phyloP scores from a whole-genome alignment of 495 filamentous ascomycete species.

The Apodospora peruviana region DNA sequence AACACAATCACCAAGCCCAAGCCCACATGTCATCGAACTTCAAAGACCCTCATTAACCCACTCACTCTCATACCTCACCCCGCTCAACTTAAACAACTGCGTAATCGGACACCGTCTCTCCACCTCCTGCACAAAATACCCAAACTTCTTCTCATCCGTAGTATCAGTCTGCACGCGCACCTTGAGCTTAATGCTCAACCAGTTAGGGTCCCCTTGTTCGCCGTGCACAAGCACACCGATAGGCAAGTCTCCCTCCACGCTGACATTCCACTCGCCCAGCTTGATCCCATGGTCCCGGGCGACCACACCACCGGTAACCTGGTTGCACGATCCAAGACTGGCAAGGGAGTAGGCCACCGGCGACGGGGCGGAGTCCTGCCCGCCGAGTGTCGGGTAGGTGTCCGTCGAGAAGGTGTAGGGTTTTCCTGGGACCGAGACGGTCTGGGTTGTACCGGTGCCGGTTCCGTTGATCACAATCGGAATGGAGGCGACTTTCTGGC shows the following conservation, averaged over 20 bases:
- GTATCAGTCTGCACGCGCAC: constrained; percentile 20
- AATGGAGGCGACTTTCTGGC: constrained; percentile 2
- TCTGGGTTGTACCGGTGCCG: constrained; percentile 14
- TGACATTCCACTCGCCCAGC: constrained; percentile 17
- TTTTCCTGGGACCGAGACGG: constrained; percentile 13
- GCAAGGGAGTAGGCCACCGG: constrained; percentile 23
- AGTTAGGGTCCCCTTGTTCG: constrained; percentile 20
- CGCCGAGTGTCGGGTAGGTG: constrained; percentile 19
- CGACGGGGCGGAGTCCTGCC: constrained; percentile 18
- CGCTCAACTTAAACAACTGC: constrained; percentile 19
- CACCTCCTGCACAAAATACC: constrained; percentile 14
- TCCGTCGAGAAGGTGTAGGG: constrained; percentile 18
- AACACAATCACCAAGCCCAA: too few relatives aligned
- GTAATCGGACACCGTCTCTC: constrained; percentile 24
- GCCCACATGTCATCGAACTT: background rate
- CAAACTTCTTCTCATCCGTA: constrained; percentile 4
- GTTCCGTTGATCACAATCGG: constrained; percentile 12
- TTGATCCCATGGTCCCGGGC: constrained; percentile 17
- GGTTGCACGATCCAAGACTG: constrained; percentile 22
- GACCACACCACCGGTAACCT: constrained; percentile 20
- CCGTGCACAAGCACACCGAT: constrained; percentile 16
- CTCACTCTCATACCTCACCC: constrained; percentile 15
- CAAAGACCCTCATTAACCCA: constrained; percentile 22
- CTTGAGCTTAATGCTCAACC: constrained; percentile 14
- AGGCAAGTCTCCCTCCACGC: constrained; percentile 15